Evolutionary conservation across 495 filamentous ascomycete species (phyloP).

Genomic region (Neurospora sp.): DNA sequence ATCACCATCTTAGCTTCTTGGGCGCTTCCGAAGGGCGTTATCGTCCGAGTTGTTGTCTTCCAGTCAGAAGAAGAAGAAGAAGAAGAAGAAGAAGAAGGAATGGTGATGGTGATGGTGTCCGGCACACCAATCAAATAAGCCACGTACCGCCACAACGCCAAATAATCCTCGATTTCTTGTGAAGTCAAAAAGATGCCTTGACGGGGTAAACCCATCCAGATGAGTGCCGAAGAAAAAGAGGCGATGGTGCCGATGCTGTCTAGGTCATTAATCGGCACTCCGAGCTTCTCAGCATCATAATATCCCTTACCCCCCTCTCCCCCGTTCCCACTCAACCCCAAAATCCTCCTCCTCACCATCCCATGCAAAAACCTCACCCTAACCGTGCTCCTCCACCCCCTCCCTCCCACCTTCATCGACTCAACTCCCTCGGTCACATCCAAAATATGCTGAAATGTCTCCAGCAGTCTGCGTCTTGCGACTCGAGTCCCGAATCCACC

Average conservation of each 20-base stretch:
- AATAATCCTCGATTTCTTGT: slow-evolving; percentile 58
- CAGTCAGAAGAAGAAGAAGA: too few species aligned
- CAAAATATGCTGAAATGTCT: slow-evolving; percentile 68
- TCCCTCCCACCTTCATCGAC: slow-evolving; percentile 58
- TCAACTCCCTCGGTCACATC: slow-evolving; percentile 56
- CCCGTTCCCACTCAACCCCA: not conserved
- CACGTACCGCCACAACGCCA: slow-evolving; percentile 68
- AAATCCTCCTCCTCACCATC: slow-evolving; percentile 47
- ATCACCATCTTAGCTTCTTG: slow-evolving; percentile 48
- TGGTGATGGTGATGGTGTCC: not conserved
- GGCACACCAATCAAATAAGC: slow-evolving; percentile 50
- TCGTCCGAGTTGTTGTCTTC: too few species aligned
- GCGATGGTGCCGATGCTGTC: slow-evolving; percentile 62
- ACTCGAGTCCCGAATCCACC: slow-evolving; percentile 67
- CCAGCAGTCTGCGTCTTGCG: slow-evolving; percentile 58
- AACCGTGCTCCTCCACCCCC: slow-evolving; percentile 55
- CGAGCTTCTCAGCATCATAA: slow-evolving; percentile 48
- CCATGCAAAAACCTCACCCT: slow-evolving; percentile 70
- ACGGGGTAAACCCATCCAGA: slow-evolving; percentile 59
- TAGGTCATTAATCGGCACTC: slow-evolving; percentile 65
- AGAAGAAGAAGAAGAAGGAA: too few species aligned
- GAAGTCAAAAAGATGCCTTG: slow-evolving; percentile 57
- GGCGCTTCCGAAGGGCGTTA: slow-evolving; percentile 43
- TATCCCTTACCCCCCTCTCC: too few species aligned
- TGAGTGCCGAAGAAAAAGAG: slow-evolving; percentile 55